These are phyloP conservation scores for Leucogyrophana mollusca DNA, from an alignment of 768 basidiomycete genomes.

Conservation along the genomic window DNA sequence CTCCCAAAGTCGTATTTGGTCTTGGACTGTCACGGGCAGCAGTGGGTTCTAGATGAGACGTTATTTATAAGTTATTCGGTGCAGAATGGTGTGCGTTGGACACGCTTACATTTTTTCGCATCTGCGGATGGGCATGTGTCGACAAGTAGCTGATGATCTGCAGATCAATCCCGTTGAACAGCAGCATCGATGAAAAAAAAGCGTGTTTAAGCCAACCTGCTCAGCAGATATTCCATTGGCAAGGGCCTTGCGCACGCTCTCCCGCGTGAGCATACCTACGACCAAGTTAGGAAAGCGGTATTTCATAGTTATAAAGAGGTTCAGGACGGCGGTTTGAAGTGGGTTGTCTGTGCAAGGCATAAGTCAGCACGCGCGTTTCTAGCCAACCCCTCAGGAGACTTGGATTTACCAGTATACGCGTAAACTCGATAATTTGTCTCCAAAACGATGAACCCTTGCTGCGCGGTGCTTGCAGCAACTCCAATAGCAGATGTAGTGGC, in stretches of 20 bases:
- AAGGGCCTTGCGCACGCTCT: slow-evolving; percentile 93
- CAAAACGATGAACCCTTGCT: slow-evolving; percentile 91
- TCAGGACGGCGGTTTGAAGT: slow-evolving; percentile 92
- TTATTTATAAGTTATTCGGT: slow-evolving; percentile 10
- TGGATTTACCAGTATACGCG: slow-evolving; percentile 83
- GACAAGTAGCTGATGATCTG: slow-evolving; percentile 96
- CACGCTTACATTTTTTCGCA: slow-evolving; percentile 82
- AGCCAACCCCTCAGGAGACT: slow-evolving; percentile 11
- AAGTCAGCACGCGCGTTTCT: slow-evolving; percentile 14
- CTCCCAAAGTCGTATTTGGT: slow-evolving; percentile 98
- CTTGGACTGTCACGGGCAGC: slow-evolving; percentile 95
- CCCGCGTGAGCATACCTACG: slow-evolving; percentile 93
- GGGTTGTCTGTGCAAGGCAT: slow-evolving; percentile 70
- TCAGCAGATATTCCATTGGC: slow-evolving; percentile 94
- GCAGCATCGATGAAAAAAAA: no score
- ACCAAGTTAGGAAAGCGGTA: slow-evolving; percentile 96
- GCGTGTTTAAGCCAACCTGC: no score
- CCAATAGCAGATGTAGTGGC: slow-evolving; percentile 19
- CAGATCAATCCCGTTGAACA: slow-evolving; percentile 14
- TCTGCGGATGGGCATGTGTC: slow-evolving; percentile 96
- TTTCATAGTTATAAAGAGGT: slow-evolving; percentile 89
- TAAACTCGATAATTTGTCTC: slow-evolving; percentile 99
- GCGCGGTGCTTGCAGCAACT: slow-evolving; percentile 50
- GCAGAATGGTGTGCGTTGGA: background rate
- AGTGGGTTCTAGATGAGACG: slow-evolving; percentile 69